Percentiles rank a stretch among this genome's conserved stretches.
phyloP scores from a whole-genome alignment of 768 basidiomycete genomes.

The Ephemerocybe angulata region DNA sequence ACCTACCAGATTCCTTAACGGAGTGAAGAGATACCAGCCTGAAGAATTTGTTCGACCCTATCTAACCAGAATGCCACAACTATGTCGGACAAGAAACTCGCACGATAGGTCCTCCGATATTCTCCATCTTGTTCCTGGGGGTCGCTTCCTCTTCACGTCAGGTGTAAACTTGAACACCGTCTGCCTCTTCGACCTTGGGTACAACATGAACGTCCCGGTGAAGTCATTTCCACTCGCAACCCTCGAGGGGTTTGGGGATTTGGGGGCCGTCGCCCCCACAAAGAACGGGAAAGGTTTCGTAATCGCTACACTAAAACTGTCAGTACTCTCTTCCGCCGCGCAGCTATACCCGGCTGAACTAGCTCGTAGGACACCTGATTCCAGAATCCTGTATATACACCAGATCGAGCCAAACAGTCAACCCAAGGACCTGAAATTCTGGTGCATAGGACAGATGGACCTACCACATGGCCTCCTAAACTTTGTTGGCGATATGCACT shows the following conservation, averaged over 20 bases:
- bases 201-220: not conserved
- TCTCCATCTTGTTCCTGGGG: conserved; percentile 27
- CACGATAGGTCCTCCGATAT: conserved; percentile 3
- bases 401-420: too few relatives aligned
- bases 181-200: conserved; percentile 24
- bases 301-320: not conserved
- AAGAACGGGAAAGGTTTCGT: not conserved
- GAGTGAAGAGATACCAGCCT: not conserved
- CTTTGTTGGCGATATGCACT: not conserved
- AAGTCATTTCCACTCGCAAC: not conserved
- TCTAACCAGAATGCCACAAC: not conserved
- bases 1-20: conserved; percentile 11
- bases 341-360: too few relatives aligned
- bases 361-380: too few relatives aligned
- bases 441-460: too few relatives aligned
- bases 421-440: too few relatives aligned
- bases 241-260: not conserved
- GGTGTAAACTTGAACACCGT: conserved; percentile 3
- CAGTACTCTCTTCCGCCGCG: too few relatives aligned
- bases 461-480: too few relatives aligned
- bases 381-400: too few relatives aligned
- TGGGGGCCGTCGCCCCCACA: not conserved
- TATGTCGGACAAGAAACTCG: not conserved
- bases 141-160: conserved; percentile 26
- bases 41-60: not conserved